Conservation (phyloP, 768 basidiomycete genomes). For the Lactarius tabidus region DNA sequence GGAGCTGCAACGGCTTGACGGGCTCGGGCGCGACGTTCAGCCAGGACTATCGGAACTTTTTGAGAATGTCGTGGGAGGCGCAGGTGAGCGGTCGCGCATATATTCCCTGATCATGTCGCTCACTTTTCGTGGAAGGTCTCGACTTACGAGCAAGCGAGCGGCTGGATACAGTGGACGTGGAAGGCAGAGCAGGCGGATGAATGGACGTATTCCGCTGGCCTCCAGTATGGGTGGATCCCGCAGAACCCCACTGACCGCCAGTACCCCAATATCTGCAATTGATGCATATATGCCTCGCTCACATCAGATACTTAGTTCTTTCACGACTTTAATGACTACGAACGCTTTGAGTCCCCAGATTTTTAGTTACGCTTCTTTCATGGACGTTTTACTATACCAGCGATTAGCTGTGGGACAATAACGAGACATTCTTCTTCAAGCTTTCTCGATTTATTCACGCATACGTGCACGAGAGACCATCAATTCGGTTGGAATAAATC, state of each 20-base stretch:
- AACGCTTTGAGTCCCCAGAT: background rate
- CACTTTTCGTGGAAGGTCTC: conserved; percentile 32
- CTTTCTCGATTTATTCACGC: no score
- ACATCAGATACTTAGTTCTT: no score
- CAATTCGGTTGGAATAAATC: no score
- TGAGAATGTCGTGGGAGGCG: conserved; percentile 80
- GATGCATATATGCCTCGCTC: background rate
- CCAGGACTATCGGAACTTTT: conserved; percentile 72
- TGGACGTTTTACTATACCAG: background rate
- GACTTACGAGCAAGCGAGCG: conserved; percentile 63
- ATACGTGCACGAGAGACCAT: no score
- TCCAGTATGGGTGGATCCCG: conserved; percentile 84
- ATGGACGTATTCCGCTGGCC: conserved; percentile 84
- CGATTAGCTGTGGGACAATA: background rate
- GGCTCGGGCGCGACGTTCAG: conserved; percentile 75
- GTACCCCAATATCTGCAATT: conserved; percentile 61
- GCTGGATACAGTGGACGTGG: conserved; percentile 85
- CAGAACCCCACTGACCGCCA: conserved; percentile 44
- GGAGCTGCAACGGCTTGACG: conserved; percentile 69
- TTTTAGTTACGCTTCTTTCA: background rate
- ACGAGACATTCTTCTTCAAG: background rate
- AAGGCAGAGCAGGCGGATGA: conserved; percentile 81
- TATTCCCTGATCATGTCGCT: background rate
- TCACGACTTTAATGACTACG: background rate
- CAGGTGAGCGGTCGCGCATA: conserved; percentile 43